Conservation (phyloP, 805 yeast species). For the Scheffersomyces coipomensis region DNA sequence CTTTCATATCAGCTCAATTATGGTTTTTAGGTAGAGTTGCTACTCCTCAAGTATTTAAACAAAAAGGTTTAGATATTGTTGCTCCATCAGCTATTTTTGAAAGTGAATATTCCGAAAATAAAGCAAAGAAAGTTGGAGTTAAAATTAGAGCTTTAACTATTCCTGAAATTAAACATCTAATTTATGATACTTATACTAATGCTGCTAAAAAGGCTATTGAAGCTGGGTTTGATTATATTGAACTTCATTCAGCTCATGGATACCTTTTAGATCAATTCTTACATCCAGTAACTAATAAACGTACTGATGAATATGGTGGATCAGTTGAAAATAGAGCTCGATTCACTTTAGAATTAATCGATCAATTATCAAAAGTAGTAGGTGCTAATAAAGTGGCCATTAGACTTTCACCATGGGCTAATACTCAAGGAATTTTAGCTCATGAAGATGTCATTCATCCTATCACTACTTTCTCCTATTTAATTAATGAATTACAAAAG, state of each 20-base stretch:
- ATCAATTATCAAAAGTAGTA: constrained; percentile 9
- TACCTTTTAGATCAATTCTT: constrained; percentile 20
- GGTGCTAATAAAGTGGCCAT: constrained; percentile 16
- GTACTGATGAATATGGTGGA: constrained; percentile 25
- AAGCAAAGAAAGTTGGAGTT: constrained; percentile 13
- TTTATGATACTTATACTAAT: constrained; percentile 6
- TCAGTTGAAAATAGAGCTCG: constrained; percentile 18
- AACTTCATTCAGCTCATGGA: constrained; percentile 24
- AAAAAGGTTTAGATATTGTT: constrained; percentile 14
- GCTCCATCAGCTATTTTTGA: constrained; percentile 13
- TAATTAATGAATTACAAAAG: constrained; percentile 31
- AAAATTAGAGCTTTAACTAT: constrained; percentile 13
- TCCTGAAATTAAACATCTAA: constrained; percentile 14
- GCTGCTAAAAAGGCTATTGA: constrained; percentile 16
- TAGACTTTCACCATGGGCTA: constrained; percentile 24
- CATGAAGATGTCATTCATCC: constrained; percentile 28
- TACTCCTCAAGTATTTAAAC: constrained; percentile 20
- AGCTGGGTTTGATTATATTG: constrained; percentile 22
- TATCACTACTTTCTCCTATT: constrained; percentile 19
- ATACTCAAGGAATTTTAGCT: constrained; percentile 23
- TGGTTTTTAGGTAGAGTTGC: constrained; percentile 52
- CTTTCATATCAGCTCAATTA: constrained; percentile 46
- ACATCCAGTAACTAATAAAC: constrained; percentile 13
- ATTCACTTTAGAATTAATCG: constrained; percentile 17
- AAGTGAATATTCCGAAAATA: constrained; percentile 11